Base-by-base conservation (phyloP, 495 filamentous ascomycete species). In the Chaetomidium leptoderma region DNA sequence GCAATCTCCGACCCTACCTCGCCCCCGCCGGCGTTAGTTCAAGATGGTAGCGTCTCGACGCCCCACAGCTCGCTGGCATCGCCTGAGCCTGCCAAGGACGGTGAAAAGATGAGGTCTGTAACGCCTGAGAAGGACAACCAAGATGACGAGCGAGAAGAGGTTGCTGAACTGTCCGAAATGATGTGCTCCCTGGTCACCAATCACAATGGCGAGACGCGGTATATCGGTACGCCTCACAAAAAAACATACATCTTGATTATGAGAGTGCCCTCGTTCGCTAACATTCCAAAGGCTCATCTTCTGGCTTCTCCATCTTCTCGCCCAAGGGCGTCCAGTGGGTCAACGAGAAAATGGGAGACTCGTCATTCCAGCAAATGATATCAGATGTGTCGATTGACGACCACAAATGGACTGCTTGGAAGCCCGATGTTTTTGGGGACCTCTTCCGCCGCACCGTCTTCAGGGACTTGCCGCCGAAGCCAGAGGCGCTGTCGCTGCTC, bases 141-240 rank as follows among this genome's bases (percentile, higher is more conserved):
- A 4, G 76, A 74, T 54, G 85, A 89, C 60, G 90, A 95, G 63
- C 89, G 92, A 63, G 91, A 93, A 64, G 89, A 95, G 64, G 92
- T 95, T 7, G 92, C 95, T 66, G 87, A 84, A 1, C 68, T 98
- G 59, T 95, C 93, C 9, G 93, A 98, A 72, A 95, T 97, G 88
- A 97, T 98, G 93, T 97, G 93, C 71, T 96, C 91, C 1, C 75
- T 98, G 39, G 92, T 98, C n/a, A 98, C 93, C 7, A 97, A 96
- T 59, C 95, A 95, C 63, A 88, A 85, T 60, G 93, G 93, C 30
- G 93, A 98, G 73, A 96, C 93, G 27, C 81, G 93, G 70, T 98
- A 96, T 73, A 95, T 97, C 64, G 93, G 92, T 96, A 82, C 36
- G 81, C n/a, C n/a, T n/a, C n/a, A n/a, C n/a, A n/a, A n/a, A 11